phyloP scores from a whole-genome alignment of 2,329 filamentous ascomycete genomes.

The Fonsecaea multimorphosa region DNA sequence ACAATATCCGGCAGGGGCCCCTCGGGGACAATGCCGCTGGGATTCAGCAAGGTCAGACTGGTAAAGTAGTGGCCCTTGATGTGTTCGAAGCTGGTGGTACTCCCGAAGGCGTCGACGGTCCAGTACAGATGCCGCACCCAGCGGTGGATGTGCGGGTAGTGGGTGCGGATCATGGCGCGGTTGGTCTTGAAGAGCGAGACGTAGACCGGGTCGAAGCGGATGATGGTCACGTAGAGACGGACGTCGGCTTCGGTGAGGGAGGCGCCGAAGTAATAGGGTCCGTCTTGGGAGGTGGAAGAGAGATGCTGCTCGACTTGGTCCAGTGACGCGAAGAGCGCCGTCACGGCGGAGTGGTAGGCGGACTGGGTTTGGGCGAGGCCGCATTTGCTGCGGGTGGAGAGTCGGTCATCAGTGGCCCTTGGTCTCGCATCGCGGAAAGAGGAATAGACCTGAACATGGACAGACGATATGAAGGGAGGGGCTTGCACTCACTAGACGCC shows the following conservation, averaged over 20 bases:
- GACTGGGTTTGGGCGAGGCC: constrained; percentile 79
- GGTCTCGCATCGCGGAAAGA: background rate
- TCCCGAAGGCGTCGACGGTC: constrained; percentile 49
- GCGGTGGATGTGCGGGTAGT: constrained; percentile 58
- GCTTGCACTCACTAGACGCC: constrained; percentile 44
- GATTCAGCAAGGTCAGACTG: constrained; percentile 26
- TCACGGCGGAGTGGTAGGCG: constrained; percentile 75
- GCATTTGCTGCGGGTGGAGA: constrained; percentile 53
- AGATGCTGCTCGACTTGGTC: constrained; percentile 75
- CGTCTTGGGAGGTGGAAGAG: constrained; percentile 44
- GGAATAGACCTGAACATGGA: background rate
- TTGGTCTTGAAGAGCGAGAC: constrained; percentile 82
- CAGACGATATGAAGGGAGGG: background rate
- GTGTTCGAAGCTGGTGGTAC: constrained; percentile 51
- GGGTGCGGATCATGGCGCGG: constrained; percentile 65
- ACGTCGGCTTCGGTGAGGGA: constrained; percentile 78
- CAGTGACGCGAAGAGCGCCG: constrained; percentile 71
- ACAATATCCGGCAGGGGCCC: constrained; percentile 33
- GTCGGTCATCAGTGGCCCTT: background rate
- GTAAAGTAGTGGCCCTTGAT: constrained; percentile 32
- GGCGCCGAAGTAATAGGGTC: constrained; percentile 74
- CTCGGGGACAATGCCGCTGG: constrained; percentile 28
- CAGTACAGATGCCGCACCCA: constrained; percentile 56
- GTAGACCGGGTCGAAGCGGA: constrained; percentile 73
- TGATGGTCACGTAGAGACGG: constrained; percentile 69